Percentiles rank a stretch among this genome's conserved stretches.
Conservation (phyloP, 176 grass and related monocot genomes). For the Triticum aestivum region DNA sequence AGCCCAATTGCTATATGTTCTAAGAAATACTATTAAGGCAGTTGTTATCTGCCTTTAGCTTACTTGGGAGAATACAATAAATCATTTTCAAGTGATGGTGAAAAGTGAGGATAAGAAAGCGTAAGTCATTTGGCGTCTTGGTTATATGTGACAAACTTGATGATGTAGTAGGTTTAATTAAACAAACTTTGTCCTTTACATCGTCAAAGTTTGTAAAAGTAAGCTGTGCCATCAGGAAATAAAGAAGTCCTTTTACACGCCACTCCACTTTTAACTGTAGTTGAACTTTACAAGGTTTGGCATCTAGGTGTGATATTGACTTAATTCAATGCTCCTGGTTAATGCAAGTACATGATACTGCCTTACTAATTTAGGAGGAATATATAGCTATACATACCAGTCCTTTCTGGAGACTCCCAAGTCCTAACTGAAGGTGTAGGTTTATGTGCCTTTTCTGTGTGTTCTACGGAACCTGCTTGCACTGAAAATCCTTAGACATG, state of each 20-base stretch:
- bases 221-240: neutral
- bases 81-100: neutral
- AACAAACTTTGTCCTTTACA: slow-evolving; percentile 11
- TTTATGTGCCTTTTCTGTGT: slow-evolving; percentile 18
- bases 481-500: neutral
- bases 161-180: neutral
- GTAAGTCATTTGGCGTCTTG: slow-evolving; percentile 9
- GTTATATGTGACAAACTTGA: neutral
- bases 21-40: slow-evolving; percentile 4
- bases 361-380: slow-evolving; percentile 11
- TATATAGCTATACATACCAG: neutral
- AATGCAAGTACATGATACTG: slow-evolving; percentile 4
- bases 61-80: slow-evolving; percentile 1
- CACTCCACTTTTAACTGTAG: neutral
- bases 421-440: neutral
- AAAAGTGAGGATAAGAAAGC: slow-evolving; percentile 9
- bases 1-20: neutral
- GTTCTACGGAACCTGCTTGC: neutral
- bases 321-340: slow-evolving; percentile 1
- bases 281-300: neutral
- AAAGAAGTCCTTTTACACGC: neutral
- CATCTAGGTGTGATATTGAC: slow-evolving; percentile 19
- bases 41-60: slow-evolving; percentile 7
- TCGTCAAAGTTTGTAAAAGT: neutral
- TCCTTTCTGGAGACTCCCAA: neutral